Conservation (phyloP, 1,284 basidiomycete species). For the Boletus sp. region DNA sequence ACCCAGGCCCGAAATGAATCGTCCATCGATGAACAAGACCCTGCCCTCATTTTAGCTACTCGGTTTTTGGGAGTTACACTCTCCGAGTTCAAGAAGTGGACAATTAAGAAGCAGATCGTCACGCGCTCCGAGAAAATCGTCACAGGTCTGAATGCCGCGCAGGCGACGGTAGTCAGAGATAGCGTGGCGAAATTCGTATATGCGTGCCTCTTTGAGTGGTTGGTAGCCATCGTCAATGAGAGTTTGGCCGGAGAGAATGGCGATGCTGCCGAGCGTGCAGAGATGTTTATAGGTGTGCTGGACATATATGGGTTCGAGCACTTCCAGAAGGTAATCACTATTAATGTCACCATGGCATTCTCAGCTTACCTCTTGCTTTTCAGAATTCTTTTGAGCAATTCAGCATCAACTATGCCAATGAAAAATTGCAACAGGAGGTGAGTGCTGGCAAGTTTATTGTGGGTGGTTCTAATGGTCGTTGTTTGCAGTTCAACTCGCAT, state of each 20-base stretch:
- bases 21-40: conserved; percentile 80
- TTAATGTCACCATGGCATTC: background rate
- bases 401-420: conserved; percentile 99
- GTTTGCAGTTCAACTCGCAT: conserved; percentile 86
- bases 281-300: conserved; percentile 98
- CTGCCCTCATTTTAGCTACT: conserved; percentile 78
- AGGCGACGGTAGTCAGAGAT: conserved; percentile 94
- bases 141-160: conserved; percentile 78
- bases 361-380: conserved; percentile 4
- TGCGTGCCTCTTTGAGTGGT: conserved; percentile 98
- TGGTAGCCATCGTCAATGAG: conserved; percentile 96
- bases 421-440: conserved; percentile 95
- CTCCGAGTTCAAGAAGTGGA: conserved; percentile 99
- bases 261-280: conserved; percentile 78
- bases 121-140: conserved; percentile 96
- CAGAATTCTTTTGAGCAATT: conserved; percentile 99
- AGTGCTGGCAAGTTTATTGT: conserved; percentile 7
- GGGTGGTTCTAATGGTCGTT: conserved; percentile 20
- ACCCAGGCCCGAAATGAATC: conserved; percentile 81
- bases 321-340: conserved; percentile 74
- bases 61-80: conserved; percentile 88
- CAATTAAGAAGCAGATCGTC: conserved; percentile 94
- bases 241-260: conserved; percentile 89
- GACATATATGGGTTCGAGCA: conserved; percentile 98
- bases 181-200: conserved; percentile 99